Conservation (phyloP, 352 stramenopile genomes). For the Phytopythium montanum region DNA sequence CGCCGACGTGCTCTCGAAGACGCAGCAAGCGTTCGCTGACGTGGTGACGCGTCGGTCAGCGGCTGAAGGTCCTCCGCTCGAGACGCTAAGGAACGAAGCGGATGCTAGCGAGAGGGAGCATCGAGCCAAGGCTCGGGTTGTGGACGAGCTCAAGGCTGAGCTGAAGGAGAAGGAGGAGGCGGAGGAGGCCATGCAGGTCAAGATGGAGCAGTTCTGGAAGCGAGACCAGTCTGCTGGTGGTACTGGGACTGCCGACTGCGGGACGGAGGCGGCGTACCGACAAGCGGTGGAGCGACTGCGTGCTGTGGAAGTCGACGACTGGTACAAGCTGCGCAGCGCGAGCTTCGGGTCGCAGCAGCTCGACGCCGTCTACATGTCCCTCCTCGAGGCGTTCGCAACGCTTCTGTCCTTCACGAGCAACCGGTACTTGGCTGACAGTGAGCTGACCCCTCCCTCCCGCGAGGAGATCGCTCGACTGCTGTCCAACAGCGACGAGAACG, state of each 20-base stretch:
- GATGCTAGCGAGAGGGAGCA: constrained; percentile 42
- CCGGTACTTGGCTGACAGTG: constrained; percentile 39
- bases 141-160: constrained; percentile 28
- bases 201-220: constrained; percentile 80
- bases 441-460: constrained; percentile 35
- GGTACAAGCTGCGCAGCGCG: constrained; percentile 61
- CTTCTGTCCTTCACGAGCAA: constrained; percentile 78
- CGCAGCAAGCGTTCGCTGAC: constrained; percentile 28
- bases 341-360: constrained; percentile 23
- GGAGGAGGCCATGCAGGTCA: constrained; percentile 72
- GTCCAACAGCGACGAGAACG: constrained; percentile 78
- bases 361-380: constrained; percentile 49
- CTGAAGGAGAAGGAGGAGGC: constrained; percentile 42
- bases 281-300: constrained; percentile 50
- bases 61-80: constrained; percentile 27
- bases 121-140: constrained; percentile 26
- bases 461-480: constrained; percentile 68
- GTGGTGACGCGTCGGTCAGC: constrained; percentile 16
- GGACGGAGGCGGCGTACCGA: constrained; percentile 58
- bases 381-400: constrained; percentile 64
- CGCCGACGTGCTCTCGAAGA: constrained; percentile 57
- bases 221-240: constrained; percentile 19
- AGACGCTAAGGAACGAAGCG: constrained; percentile 46
- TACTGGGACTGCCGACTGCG: not conserved
- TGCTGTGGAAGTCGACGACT: constrained; percentile 57